Base-by-base conservation (phyloP, 768 basidiomycete species). In the Leucogyrophana mollusca region DNA sequence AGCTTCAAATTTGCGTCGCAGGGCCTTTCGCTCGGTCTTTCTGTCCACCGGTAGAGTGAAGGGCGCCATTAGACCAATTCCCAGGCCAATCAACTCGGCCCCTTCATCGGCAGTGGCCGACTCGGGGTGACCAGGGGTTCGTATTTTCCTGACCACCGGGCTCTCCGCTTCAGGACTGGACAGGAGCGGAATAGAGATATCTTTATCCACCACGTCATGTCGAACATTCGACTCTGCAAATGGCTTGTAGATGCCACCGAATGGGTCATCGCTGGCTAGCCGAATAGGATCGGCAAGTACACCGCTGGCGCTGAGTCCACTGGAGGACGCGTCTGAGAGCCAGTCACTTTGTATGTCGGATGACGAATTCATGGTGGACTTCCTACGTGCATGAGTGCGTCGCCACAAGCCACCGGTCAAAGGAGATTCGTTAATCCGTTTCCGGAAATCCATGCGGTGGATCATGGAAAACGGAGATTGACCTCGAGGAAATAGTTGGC, bases 41-140 rank as follows among this genome's bases (percentile, higher is more conserved):
- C 70, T 63, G 37, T 67, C 71, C 23, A 70, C 67, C 27, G 76
- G 69, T 39, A 79, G 64, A 23, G 65, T 66, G 52, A 83, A 83
- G 10, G 82, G 77, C 43, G 76, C 79, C 54, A 83, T 67, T 33
- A 83, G 65, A 7, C 67, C 65, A 51, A 67, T 66, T 32, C 65
- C 65, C 25, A 67, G 67, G 16, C 76, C 74, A 23, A 70, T 64
- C 34, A 65, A 56, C 21, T 56, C 61, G 4, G 64, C 65, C 16
- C 70, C 56, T 11, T 73, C 59, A 37, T 61, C 66, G 20, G 58
- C 54, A 7, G 56, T 53, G 33, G 52, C 48, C 45, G 37, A 40
- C 16, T 52, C 48, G 22, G 20, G 9, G 17, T 43, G n/a, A 25
- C 42, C 24, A 27, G 60, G 40, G 24, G 52, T 51, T 40, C 65